phyloP scores from a whole-genome alignment of 192 early-diverging fungal genomes.

The Linnemannia exigua region DNA sequence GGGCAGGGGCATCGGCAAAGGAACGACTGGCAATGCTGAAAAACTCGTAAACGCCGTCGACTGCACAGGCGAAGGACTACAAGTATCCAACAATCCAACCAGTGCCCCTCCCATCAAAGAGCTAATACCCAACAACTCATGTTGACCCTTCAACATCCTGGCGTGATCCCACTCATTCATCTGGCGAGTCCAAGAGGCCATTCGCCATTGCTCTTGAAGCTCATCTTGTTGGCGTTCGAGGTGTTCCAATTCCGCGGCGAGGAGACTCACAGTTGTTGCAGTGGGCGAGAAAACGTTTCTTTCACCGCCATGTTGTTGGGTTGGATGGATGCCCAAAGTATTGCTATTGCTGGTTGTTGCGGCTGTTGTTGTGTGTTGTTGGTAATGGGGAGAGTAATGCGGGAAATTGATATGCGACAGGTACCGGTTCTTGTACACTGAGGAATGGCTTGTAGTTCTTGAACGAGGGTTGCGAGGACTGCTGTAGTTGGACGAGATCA shows the following conservation, averaged over 20 bases:
- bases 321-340: neutral
- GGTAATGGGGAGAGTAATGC: conserved; percentile 25
- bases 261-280: conserved; percentile 1
- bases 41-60: neutral
- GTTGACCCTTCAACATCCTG: conserved; percentile 38
- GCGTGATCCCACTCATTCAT: conserved; percentile 56
- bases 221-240: conserved; percentile 33
- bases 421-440: conserved; percentile 26
- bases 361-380: conserved; percentile 5
- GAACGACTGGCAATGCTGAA: neutral
- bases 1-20: neutral
- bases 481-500: neutral
- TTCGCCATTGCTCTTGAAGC: conserved; percentile 43
- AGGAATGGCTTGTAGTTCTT: conserved; percentile 12
- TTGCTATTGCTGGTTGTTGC: conserved; percentile 10
- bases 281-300: neutral
- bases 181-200: conserved; percentile 50
- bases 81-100: neutral
- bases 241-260: conserved; percentile 14
- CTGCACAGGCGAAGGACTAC: neutral
- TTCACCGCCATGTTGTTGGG: neutral
- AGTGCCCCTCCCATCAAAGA: too few species aligned
- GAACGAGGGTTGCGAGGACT: neutral
- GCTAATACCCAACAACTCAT: conserved; percentile 23
- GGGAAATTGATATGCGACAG: conserved; percentile 17